A percentile compares a stretch with the other conserved stretches of the same genome.
Evolutionary conservation across 108 stramenopile genomes (phyloP).

Genomic region (Nitzschia sp.): DNA sequence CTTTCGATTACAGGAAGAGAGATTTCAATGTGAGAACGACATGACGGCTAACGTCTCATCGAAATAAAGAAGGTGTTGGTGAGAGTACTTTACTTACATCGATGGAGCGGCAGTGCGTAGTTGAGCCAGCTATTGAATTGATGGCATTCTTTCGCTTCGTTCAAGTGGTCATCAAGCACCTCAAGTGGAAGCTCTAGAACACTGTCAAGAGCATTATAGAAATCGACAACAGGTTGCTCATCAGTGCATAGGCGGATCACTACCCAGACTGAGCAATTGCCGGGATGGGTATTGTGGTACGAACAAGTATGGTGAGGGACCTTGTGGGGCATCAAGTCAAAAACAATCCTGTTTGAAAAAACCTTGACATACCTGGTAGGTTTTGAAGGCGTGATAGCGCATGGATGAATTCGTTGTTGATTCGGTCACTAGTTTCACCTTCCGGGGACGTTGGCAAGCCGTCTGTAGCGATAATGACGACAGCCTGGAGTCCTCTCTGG

Average conservation of each 20-base stretch:
- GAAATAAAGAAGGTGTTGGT: no score
- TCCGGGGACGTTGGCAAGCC: slow-evolving; percentile 50
- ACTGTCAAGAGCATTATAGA: slow-evolving; percentile 71
- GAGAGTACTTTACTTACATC: not conserved
- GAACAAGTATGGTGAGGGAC: no score
- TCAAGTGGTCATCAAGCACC: slow-evolving; percentile 69
- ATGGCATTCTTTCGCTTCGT: slow-evolving; percentile 69
- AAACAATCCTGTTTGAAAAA: no score
- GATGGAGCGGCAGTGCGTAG: slow-evolving; percentile 65
- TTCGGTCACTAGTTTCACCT: slow-evolving; percentile 31
- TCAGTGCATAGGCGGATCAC: slow-evolving; percentile 81
- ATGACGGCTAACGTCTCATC: no score
- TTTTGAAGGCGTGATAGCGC: slow-evolving; percentile 51
- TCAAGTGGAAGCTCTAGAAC: slow-evolving; percentile 67
- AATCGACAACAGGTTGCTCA: slow-evolving; percentile 54
- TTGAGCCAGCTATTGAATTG: slow-evolving; percentile 61
- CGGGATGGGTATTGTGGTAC: no score
- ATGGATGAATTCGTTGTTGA: slow-evolving; percentile 34
- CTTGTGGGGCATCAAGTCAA: no score
- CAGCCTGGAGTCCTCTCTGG: slow-evolving; percentile 39
- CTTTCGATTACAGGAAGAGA: no score
- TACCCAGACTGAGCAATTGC: slow-evolving; percentile 56
- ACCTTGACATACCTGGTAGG: slow-evolving; percentile 44
- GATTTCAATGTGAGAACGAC: no score
- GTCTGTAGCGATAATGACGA: slow-evolving; percentile 57